Evolutionary conservation across 2,329 filamentous ascomycete species (phyloP).

Genomic region (Talaromyces sp.): DNA sequence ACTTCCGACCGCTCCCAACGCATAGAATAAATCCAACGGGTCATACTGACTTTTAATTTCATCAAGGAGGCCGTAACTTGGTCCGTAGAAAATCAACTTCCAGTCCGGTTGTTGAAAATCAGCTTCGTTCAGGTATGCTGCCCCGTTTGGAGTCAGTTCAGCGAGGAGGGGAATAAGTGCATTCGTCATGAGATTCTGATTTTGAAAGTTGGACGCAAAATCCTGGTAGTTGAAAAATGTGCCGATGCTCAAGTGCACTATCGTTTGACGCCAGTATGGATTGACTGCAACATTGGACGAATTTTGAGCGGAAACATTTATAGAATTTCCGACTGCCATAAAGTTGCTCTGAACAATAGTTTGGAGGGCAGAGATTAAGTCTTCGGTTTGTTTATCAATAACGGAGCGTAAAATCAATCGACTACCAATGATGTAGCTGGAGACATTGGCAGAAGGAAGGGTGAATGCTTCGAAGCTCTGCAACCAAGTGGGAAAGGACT

Average conservation of each 20-base stretch:
- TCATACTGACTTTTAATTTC: conserved; percentile 46
- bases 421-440: conserved; percentile 29
- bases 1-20: conserved; percentile 40
- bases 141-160: conserved; percentile 39
- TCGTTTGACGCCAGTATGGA: conserved; percentile 31
- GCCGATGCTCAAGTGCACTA: neutral
- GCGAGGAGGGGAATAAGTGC: conserved; percentile 41
- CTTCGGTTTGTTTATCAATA: conserved; percentile 29
- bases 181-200: conserved; percentile 21
- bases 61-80: conserved; percentile 39
- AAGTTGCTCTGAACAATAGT: neutral
- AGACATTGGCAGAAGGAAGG: conserved; percentile 8
- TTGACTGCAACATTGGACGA: neutral
- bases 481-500: neutral
- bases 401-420: conserved; percentile 38
- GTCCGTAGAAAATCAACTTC: conserved; percentile 44
- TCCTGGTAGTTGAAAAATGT: neutral
- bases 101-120: conserved; percentile 44
- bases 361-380: neutral
- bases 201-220: conserved; percentile 24
- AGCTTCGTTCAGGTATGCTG: conserved; percentile 46
- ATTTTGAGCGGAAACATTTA: neutral
- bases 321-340: neutral
- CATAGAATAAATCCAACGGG: conserved; percentile 43
- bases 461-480: neutral